Percentiles rank a stretch among this genome's conserved stretches.
phyloP scores from a whole-genome alignment of 2,329 filamentous ascomycete species.

The Dactylellina drechsleri region DNA sequence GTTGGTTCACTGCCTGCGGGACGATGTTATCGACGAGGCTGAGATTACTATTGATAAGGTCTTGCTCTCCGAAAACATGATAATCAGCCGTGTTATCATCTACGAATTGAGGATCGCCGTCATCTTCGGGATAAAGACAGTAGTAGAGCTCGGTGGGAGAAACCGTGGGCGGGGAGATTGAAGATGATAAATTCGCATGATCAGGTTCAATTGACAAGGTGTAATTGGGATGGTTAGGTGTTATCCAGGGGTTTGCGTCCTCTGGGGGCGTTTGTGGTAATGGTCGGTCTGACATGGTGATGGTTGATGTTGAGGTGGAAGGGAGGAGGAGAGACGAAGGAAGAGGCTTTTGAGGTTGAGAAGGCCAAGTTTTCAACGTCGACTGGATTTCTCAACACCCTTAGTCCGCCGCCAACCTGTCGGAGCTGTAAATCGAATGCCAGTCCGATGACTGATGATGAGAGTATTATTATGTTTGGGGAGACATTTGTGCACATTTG shows the following conservation, averaged over 20 bases:
- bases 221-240: not conserved
- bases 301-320: not conserved
- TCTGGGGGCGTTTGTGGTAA: not conserved
- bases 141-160: constrained; percentile 22
- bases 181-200: not conserved
- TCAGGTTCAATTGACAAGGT: too few species aligned
- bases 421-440: not conserved
- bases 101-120: not conserved
- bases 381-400: too few species aligned
- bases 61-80: constrained; percentile 27
- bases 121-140: constrained; percentile 27
- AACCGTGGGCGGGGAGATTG: not conserved
- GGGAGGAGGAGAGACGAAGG: not conserved
- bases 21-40: not conserved
- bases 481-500: constrained; percentile 21
- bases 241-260: constrained; percentile 9
- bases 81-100: constrained; percentile 3
- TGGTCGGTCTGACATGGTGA: constrained; percentile 2
- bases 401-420: too few species aligned
- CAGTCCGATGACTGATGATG: not conserved
- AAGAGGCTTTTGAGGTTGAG: too few species aligned
- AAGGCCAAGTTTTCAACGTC: too few species aligned
- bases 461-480: not conserved
- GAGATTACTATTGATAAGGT: constrained; percentile 4
- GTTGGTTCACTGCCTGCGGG: not conserved